phyloP scores from a whole-genome alignment of 768 basidiomycete species.

The Paxillus involutus region DNA sequence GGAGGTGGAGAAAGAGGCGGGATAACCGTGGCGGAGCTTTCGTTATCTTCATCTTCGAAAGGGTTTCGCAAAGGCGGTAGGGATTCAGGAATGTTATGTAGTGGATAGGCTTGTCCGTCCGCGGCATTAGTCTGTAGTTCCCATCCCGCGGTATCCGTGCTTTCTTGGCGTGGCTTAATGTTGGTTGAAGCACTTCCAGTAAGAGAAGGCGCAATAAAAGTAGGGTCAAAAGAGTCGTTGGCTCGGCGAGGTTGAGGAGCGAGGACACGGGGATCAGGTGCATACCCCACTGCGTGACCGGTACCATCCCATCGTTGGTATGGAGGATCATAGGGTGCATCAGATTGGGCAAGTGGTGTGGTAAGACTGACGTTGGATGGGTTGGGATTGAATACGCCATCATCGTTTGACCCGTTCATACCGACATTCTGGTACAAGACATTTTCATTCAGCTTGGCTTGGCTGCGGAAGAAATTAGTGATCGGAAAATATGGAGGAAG shows the following conservation, averaged over 20 bases:
- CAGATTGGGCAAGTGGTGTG: conserved; percentile 22
- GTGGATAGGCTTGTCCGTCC: conserved; percentile 23
- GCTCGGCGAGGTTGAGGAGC: conserved; percentile 49
- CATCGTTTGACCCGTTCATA: conserved; percentile 29
- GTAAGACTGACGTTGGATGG: conserved; percentile 44
- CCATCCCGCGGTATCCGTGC: conserved; percentile 31
- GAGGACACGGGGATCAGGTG: conserved; percentile 43
- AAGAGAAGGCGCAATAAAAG: conserved; percentile 9
- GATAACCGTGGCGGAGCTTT: conserved; percentile 17
- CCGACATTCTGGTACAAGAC: conserved; percentile 30
- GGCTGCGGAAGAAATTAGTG: conserved; percentile 36
- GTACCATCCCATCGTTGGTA: conserved; percentile 54
- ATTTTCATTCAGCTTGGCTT: conserved; percentile 47
- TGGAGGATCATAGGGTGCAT: conserved; percentile 29
- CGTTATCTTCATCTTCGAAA: conserved; percentile 11
- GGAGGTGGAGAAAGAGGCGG: conserved; percentile 10
- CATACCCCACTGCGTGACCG: conserved; percentile 50
- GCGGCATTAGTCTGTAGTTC: conserved; percentile 27
- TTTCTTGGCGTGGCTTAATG: conserved; percentile 23
- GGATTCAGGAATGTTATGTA: conserved; percentile 19
- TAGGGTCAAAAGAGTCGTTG: conserved; percentile 14
- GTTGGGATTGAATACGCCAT: conserved; percentile 36
- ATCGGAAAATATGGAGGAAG: not conserved
- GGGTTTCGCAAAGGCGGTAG: conserved; percentile 23
- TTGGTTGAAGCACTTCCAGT: conserved; percentile 9